phyloP scores from a whole-genome alignment of 2,329 filamentous ascomycete genomes.

The Akanthomyces lecanii region DNA sequence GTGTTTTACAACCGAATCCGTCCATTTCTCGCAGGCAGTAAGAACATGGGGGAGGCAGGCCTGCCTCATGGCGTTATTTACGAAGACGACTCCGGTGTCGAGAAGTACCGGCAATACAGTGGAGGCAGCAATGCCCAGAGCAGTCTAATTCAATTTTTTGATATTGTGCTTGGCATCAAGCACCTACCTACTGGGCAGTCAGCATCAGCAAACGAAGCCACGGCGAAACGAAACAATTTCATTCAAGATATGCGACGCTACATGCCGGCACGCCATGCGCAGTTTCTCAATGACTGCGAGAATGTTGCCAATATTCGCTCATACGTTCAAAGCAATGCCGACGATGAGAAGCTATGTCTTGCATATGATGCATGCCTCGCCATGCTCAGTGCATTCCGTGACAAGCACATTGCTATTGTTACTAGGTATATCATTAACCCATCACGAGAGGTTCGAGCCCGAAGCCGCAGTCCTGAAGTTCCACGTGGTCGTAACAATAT shows the following conservation, averaged over 20 bases:
- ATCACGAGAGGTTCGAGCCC: constrained; percentile 66
- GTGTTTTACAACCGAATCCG: constrained; percentile 95
- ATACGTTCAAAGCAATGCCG: constrained; percentile 63
- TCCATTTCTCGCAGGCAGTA: constrained; percentile 92
- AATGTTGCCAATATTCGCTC: constrained; percentile 80
- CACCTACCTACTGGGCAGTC: constrained; percentile 84
- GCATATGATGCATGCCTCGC: constrained; percentile 88
- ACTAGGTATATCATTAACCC: constrained; percentile 93
- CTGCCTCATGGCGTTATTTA: constrained; percentile 84
- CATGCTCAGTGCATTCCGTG: constrained; percentile 65
- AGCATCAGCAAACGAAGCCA: constrained; percentile 24
- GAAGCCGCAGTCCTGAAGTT: constrained; percentile 54
- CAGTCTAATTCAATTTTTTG: constrained; percentile 96
- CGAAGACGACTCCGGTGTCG: constrained; percentile 67
- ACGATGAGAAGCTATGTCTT: constrained; percentile 63
- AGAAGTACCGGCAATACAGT: constrained; percentile 76
- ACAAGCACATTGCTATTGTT: constrained; percentile 95
- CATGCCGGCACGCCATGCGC: constrained; percentile 90
- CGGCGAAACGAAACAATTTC: constrained; percentile 72
- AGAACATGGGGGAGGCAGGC: constrained; percentile 95
- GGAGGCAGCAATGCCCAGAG: constrained; percentile 97
- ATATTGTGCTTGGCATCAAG: constrained; percentile 82
- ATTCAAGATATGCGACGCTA: constrained; percentile 95
- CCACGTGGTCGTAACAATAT: constrained; percentile 54
- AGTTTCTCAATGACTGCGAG: constrained; percentile 78